Base-by-base conservation (phyloP, 129 eudicot genomes). In the Apium graveolens region DNA sequence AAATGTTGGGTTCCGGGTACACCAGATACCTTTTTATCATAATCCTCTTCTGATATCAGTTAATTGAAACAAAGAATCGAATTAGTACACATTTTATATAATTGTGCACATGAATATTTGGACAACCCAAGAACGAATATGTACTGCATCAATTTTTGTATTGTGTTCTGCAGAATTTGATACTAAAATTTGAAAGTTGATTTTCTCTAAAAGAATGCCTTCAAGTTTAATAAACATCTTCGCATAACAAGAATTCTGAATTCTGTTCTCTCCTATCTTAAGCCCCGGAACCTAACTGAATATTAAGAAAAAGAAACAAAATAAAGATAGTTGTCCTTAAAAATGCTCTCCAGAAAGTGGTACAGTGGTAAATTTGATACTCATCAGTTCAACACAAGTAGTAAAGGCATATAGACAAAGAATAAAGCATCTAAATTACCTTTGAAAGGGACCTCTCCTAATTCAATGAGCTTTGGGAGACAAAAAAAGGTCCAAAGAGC, bases 391-490 rank as follows among this genome's bases (percentile, higher is more conserved):
- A n/a, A n/a, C n/a, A n/a, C n/a, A n/a, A n/a, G n/a, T n/a, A n/a
- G n/a, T n/a, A n/a, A n/a, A n/a, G n/a, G n/a, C n/a, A n/a, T n/a
- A n/a, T n/a, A n/a, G n/a, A n/a, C n/a, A n/a, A n/a, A n/a, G n/a
- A n/a, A n/a, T n/a, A n/a, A n/a, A 14, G 39, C 11, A 70, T 35
- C 1, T 71, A 69, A 69, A 74, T 7, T 55, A 86, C 91, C 89
- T 62, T 46, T 39, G 35, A 92, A 86, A 8, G 97, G 97, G 29
- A 92, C 66, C 74, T 92, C 90, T 27, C 90, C 89, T 2, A 88
- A 69, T 66, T 87, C 79, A 76, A 88, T 89, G 79, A 92, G 96
- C 5, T 76, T 48, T 1, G 93, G 76, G 7, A 72, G 49, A 41
- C 76, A 72, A 13, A 72, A 72, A 27, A 38, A 42, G 21, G 76